Evolutionary conservation across 2,329 filamentous ascomycete species (phyloP).

Genomic region (Lasiodiplodia sp.): DNA sequence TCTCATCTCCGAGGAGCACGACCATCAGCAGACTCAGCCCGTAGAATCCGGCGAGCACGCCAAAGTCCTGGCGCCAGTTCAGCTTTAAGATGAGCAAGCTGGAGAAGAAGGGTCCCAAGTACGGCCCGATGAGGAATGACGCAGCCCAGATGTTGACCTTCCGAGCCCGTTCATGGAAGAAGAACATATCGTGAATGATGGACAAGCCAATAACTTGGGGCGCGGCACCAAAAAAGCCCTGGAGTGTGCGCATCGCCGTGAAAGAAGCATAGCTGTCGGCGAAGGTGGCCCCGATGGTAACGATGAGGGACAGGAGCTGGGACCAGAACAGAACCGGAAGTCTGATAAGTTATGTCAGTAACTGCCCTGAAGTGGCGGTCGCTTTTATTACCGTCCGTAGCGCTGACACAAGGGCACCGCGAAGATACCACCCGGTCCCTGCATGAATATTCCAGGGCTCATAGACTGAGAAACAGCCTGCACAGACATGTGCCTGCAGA

Average conservation of each 20-base stretch:
- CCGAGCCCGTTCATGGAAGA: conserved; percentile 46
- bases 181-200: conserved; percentile 48
- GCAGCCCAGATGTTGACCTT: conserved; percentile 40
- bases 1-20: conserved; percentile 44
- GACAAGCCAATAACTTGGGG: conserved; percentile 39
- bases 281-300: conserved; percentile 34
- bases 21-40: conserved; percentile 43
- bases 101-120: conserved; percentile 42
- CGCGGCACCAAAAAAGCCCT: conserved; percentile 39
- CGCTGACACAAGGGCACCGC: conserved; percentile 44
- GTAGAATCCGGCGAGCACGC: conserved; percentile 45
- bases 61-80: conserved; percentile 32
- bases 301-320: conserved; percentile 34
- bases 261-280: conserved; percentile 35
- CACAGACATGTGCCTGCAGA: conserved; percentile 42
- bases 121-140: conserved; percentile 37
- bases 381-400: conserved; percentile 46
- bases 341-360: conserved; percentile 22
- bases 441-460: conserved; percentile 40
- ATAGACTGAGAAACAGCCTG: conserved; percentile 47
- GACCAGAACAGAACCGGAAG: conserved; percentile 43
- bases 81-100: conserved; percentile 17
- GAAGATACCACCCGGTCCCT: conserved; percentile 36
- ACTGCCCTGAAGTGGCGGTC: neutral
- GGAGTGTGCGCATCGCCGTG: conserved; percentile 38